phyloP scores from a whole-genome alignment of 140 eudicot species.

The Senecio squalidus region DNA sequence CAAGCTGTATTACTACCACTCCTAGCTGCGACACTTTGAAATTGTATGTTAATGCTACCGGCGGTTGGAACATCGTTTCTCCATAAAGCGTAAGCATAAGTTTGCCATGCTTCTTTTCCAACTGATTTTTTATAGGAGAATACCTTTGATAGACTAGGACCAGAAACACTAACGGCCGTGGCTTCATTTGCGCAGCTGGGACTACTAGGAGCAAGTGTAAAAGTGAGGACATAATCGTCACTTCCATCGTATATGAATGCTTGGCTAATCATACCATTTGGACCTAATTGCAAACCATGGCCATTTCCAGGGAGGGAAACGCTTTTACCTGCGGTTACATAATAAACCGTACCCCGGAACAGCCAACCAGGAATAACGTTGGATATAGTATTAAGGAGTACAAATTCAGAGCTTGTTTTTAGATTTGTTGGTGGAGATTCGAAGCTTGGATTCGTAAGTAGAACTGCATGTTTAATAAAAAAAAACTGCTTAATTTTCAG shows the following conservation, averaged over 20 bases:
- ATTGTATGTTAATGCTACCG: constrained; percentile 15
- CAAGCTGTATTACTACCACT: constrained; percentile 9
- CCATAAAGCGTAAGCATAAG: constrained; percentile 25
- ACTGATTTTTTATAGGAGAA: constrained; percentile 12
- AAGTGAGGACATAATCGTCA: constrained; percentile 31
- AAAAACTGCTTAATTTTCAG: not conserved
- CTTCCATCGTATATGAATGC: constrained; percentile 13
- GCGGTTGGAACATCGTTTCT: not conserved
- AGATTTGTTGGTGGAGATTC: constrained; percentile 28
- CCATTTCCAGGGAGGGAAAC: constrained; percentile 27
- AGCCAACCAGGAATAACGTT: constrained; percentile 39
- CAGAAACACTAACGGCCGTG: constrained; percentile 26
- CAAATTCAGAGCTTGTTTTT: constrained; percentile 20
- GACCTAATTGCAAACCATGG: constrained; percentile 39
- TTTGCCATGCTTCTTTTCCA: constrained; percentile 32
- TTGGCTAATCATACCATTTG: constrained; percentile 34
- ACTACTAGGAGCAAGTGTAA: constrained; percentile 28
- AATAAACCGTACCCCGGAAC: constrained; percentile 31
- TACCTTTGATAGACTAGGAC: constrained; percentile 13
- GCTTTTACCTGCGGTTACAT: constrained; percentile 21
- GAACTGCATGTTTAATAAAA: not conserved
- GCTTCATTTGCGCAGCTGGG: constrained; percentile 16
- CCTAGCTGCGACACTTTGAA: constrained; percentile 12
- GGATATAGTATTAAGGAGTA: constrained; percentile 19
- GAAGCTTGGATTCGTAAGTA: constrained; percentile 24